Evolutionary conservation across 140 eudicot species (phyloP).

Genomic region (Anethum foeniculum): DNA sequence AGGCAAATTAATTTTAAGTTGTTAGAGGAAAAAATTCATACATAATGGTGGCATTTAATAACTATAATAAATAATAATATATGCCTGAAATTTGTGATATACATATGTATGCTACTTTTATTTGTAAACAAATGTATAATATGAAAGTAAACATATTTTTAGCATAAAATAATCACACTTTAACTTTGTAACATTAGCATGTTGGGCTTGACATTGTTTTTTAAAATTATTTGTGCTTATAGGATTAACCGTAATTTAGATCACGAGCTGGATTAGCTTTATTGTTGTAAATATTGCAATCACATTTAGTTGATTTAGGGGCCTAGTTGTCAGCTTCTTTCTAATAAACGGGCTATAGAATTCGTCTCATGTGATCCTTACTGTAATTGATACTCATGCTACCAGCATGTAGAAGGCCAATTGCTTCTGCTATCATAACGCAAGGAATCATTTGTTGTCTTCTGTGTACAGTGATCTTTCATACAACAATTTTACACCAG

Average conservation of each 20-base stretch:
- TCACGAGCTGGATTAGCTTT: neutral
- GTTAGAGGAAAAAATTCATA: neutral
- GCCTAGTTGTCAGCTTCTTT: neutral
- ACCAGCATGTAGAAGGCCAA: neutral
- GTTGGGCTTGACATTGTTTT: neutral
- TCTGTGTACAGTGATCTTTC: conserved; percentile 59
- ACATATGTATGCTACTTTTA: neutral
- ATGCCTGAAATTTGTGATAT: neutral
- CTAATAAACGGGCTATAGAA: neutral
- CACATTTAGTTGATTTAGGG: neutral
- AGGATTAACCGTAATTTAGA: neutral
- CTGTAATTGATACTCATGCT: neutral
- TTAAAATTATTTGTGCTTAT: neutral
- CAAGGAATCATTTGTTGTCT: conserved; percentile 7
- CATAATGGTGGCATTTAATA: neutral
- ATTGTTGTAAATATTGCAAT: neutral
- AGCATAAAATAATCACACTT: neutral
- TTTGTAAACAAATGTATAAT: neutral
- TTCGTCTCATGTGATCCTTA: neutral
- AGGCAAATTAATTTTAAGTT: neutral
- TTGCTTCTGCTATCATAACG: neutral
- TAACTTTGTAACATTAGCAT: neutral
- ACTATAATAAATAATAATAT: neutral
- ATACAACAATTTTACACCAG: conserved; percentile 54
- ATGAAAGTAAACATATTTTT: neutral